Evolutionary conservation across 2,329 filamentous ascomycete genomes (phyloP).

Genomic region (Spiromastix sp.): DNA sequence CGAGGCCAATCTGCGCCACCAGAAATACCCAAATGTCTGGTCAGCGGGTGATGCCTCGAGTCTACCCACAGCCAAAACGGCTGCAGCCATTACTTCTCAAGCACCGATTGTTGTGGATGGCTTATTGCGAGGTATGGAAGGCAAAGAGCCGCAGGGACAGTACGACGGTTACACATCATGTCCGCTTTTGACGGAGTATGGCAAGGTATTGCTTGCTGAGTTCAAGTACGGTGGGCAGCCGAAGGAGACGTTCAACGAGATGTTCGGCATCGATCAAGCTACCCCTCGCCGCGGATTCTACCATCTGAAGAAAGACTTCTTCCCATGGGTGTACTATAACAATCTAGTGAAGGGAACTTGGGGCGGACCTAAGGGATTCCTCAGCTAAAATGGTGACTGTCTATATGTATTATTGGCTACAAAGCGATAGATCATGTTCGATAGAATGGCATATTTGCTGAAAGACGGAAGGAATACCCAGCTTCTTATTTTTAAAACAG

Average conservation of each 20-base stretch:
- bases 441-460: no score
- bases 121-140: slow-evolving; percentile 36
- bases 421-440: no score
- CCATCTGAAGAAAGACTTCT: slow-evolving; percentile 56
- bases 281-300: slow-evolving; percentile 49
- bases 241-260: slow-evolving; percentile 50
- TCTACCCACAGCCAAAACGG: slow-evolving; percentile 48
- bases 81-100: slow-evolving; percentile 43
- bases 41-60: slow-evolving; percentile 50
- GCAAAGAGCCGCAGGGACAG: slow-evolving; percentile 31
- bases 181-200: slow-evolving; percentile 46
- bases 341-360: slow-evolving; percentile 53
- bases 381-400: slow-evolving; percentile 5
- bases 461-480: no score
- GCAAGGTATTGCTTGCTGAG: slow-evolving; percentile 54
- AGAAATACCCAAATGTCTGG: slow-evolving; percentile 48
- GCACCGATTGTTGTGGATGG: slow-evolving; percentile 43
- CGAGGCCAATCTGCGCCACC: slow-evolving; percentile 42
- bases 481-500: no score
- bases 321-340: slow-evolving; percentile 55
- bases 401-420: no score
- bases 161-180: slow-evolving; percentile 50
- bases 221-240: slow-evolving; percentile 55
- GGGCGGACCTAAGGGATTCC: slow-evolving; percentile 49
- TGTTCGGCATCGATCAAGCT: slow-evolving; percentile 48